phyloP scores from a whole-genome alignment of 495 filamentous ascomycete species.

The Entonaema liquescens region DNA sequence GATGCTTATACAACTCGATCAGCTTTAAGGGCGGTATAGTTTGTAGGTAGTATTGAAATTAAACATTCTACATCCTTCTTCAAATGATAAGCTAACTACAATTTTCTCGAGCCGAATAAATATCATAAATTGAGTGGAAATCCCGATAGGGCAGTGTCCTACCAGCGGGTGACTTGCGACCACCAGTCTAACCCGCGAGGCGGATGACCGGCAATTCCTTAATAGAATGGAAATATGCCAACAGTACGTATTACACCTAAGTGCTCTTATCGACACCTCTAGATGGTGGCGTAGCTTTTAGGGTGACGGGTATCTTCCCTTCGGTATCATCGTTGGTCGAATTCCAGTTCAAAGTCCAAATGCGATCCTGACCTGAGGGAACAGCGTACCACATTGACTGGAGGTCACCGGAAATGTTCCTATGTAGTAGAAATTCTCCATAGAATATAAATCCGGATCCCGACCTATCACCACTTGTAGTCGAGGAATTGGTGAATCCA shows the following conservation, averaged over 20 bases:
- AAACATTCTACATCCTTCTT: background rate
- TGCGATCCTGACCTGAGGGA: conserved; percentile 28
- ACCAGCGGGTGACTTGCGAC: background rate
- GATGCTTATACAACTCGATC: background rate
- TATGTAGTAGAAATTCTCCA: conserved; percentile 45
- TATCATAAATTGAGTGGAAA: background rate
- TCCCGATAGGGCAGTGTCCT: background rate
- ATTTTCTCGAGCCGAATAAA: background rate
- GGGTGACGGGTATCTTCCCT: conserved; percentile 33
- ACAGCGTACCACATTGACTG: conserved; percentile 47
- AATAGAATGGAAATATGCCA: background rate
- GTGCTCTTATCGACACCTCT: background rate
- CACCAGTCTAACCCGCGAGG: background rate
- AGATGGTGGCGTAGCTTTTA: conserved; percentile 44
- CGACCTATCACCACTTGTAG: conserved; percentile 26
- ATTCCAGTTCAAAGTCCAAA: conserved; percentile 50
- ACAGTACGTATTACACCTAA: background rate
- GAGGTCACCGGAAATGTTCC: conserved; percentile 38
- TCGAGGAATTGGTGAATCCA: conserved; percentile 37
- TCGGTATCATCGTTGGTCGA: conserved; percentile 38
- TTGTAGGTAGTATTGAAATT: background rate
- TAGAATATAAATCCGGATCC: conserved; percentile 49
- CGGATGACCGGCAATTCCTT: background rate
- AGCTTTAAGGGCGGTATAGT: background rate
- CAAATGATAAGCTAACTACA: background rate